Percentiles rank a stretch among this genome's conserved stretches.
Evolutionary conservation across 768 basidiomycete species (phyloP).

Genomic region (Tephrocybe sp.): DNA sequence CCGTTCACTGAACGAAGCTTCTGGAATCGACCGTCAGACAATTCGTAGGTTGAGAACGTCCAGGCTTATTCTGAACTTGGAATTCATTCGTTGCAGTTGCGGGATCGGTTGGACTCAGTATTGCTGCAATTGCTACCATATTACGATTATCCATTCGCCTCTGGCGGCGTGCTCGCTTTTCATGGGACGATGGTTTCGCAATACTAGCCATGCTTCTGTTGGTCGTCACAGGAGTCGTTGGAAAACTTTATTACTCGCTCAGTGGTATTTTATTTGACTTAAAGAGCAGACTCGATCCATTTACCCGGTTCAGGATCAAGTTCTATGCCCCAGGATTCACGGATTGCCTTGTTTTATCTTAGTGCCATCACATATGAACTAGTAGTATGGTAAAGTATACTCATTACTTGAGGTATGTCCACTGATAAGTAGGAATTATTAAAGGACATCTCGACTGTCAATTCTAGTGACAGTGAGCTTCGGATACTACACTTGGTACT

Average conservation of each 20-base stretch:
- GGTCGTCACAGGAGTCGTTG: slow-evolving; percentile 3
- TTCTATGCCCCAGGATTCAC: slow-evolving; percentile 1
- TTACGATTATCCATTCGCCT: slow-evolving; percentile 1
- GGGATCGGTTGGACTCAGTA: slow-evolving; percentile 2
- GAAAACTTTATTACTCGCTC: slow-evolving; percentile 7
- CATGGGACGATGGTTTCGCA: slow-evolving; percentile 8
- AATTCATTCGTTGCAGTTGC: background rate
- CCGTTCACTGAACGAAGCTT: too few relatives aligned
- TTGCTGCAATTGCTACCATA: background rate
- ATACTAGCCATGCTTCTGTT: slow-evolving; percentile 1
- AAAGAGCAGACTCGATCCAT: background rate
- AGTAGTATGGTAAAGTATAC: slow-evolving; percentile 1
- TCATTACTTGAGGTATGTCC: background rate
- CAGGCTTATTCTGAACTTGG: too few relatives aligned
- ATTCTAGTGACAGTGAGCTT: slow-evolving; percentile 1
- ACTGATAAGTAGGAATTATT: too few relatives aligned
- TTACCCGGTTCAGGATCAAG: background rate
- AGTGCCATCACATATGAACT: slow-evolving; percentile 3
- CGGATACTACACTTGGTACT: background rate
- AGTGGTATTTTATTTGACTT: background rate
- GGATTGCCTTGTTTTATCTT: slow-evolving; percentile 3
- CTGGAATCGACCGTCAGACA: too few relatives aligned
- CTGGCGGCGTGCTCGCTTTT: background rate
- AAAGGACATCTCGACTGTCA: slow-evolving; percentile 7
- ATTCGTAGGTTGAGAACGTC: too few relatives aligned